Evolutionary conservation across 805 yeast genomes (phyloP), one percentile per base, ranked within the genome.

Genomic region (Saccharomyces eubayanus): DNA sequence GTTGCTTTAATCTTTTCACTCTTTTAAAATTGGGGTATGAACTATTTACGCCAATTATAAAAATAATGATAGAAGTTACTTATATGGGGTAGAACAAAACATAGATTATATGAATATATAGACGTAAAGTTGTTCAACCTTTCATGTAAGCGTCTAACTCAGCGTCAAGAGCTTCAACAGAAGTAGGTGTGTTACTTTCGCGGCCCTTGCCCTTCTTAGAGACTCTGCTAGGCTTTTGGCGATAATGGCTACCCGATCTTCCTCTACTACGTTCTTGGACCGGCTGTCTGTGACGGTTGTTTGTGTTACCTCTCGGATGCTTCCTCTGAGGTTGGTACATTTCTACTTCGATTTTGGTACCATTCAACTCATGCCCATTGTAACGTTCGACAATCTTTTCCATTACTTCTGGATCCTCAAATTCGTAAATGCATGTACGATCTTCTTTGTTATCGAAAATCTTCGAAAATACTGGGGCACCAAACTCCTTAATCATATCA

Each of bases 131-230:
- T 27, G 43, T 21, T 36, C 45, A 54, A 40, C 54, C 57, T 20
- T 63, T 66, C 69, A 68, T 65, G 49, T 68, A 68, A 3, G 61
- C 66, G 8, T 65, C 71, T 46, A 68, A 54, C 53, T 68, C 70
- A 10, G 66, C 65, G 51, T 68, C 69, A 27, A 68, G 48, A 14
- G 64, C 63, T 24, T 68, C 69, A 3, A 59, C 61, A 11, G 64
- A 59, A 28, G 20, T 36, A 12, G 31, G 20, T 11, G 48, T 24
- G 4, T 49, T 36, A 24, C 29, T 45, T 27, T 40, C 43, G 41
- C 28, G 31, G 28, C 28, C 47, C 6, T 28, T 48, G n/a, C 24
- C 29, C n/a, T 43, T 50, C 47, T 45, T 46, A 14, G 48, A 31
- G 47, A 16, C 21, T 46, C 20, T 45, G 48, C 29, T 36, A 11